Evolutionary conservation across 768 basidiomycete genomes (phyloP).

Genomic region (Amanita subjunquillea): DNA sequence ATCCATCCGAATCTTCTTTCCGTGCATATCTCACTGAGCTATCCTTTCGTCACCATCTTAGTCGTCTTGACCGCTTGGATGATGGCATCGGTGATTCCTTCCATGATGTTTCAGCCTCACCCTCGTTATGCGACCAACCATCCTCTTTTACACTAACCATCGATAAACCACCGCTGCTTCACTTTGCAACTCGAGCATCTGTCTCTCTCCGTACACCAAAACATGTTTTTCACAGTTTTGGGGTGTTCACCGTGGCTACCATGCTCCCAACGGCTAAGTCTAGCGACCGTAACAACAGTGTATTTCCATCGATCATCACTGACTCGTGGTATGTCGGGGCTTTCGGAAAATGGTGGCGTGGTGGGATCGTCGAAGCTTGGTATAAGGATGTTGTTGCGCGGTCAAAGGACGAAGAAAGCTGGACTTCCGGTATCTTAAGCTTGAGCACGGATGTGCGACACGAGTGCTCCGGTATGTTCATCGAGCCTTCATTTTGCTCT

Average conservation of each 20-base stretch:
- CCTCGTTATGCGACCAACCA: conserved; percentile 16
- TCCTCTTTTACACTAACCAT: conserved; percentile 19
- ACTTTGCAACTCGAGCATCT: conserved; percentile 88
- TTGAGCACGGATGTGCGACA: conserved; percentile 66
- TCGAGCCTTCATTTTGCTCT: conserved; percentile 3
- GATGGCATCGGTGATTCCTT: conserved; percentile 35
- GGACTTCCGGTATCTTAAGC: conserved; percentile 68
- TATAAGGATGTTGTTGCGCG: conserved; percentile 58
- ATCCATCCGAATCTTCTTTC: conserved; percentile 90
- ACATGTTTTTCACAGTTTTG: conserved; percentile 79
- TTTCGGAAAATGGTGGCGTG: conserved; percentile 89
- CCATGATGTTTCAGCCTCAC: conserved; percentile 15
- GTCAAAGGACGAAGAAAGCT: conserved; percentile 60
- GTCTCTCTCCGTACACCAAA: conserved; percentile 89
- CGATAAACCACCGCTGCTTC: conserved; percentile 44
- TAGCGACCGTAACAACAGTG: conserved; percentile 25
- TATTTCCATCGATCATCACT: conserved; percentile 39
- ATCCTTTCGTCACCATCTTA: conserved; percentile 91
- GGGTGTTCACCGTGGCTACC: conserved; percentile 78
- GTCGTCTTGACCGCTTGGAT: conserved; percentile 55
- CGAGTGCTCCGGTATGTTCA: conserved; percentile 49
- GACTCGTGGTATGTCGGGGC: conserved; percentile 88
- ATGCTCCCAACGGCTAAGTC: conserved; percentile 48
- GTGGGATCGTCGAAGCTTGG: conserved; percentile 74
- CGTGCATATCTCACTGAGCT: conserved; percentile 94